phyloP scores from a whole-genome alignment of 768 basidiomycete species.

The Lactarius deliciosus region DNA sequence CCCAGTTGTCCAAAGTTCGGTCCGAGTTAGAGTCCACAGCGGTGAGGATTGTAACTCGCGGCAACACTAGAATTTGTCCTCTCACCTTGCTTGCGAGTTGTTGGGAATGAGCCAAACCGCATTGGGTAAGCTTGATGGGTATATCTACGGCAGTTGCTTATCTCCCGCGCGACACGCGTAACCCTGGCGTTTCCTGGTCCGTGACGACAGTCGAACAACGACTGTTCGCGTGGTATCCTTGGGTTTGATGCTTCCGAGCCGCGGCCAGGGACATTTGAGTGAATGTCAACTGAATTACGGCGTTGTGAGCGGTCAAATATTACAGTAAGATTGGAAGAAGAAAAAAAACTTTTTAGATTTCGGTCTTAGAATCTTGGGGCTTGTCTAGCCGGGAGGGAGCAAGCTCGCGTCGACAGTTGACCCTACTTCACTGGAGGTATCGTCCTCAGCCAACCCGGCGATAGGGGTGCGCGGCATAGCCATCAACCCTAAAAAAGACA shows the following conservation, averaged over 20 bases:
- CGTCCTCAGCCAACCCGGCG: slow-evolving; percentile 53
- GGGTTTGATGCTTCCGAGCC: slow-evolving; percentile 3
- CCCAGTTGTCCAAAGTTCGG: no score
- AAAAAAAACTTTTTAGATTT: background rate
- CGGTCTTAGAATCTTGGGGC: background rate
- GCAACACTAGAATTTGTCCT: background rate
- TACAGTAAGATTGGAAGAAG: no score
- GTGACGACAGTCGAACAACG: background rate
- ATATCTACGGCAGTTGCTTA: slow-evolving; percentile 1
- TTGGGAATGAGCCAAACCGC: background rate
- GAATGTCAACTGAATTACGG: background rate
- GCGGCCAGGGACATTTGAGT: background rate
- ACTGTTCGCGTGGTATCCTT: background rate
- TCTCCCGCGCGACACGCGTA: background rate
- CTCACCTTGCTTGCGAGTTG: background rate
- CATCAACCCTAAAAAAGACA: slow-evolving; percentile 75
- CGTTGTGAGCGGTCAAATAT: background rate
- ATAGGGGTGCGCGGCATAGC: slow-evolving; percentile 98
- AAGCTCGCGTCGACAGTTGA: slow-evolving; percentile 84
- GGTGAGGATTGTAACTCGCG: no score
- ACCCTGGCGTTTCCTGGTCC: background rate
- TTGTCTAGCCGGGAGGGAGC: slow-evolving; percentile 82
- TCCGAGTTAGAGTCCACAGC: no score
- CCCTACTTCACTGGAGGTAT: slow-evolving; percentile 48
- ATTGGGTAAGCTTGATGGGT: background rate